Evolutionary conservation across 1,284 basidiomycete genomes (phyloP).

Genomic region (Inonotus hispidus): DNA sequence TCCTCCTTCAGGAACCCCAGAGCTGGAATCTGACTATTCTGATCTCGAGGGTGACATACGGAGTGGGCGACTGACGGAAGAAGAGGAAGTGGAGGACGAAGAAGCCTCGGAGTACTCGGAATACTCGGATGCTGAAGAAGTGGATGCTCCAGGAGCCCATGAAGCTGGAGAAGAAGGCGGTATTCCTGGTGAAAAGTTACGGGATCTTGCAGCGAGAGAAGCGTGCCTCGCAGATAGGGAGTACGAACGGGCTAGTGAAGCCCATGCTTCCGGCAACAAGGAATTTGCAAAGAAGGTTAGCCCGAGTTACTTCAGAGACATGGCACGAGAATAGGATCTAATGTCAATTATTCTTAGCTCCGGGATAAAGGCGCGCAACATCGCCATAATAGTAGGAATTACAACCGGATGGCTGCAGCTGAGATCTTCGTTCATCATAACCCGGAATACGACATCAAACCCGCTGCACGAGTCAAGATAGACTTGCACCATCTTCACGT

Average conservation of each 20-base stretch:
- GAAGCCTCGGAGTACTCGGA: neutral
- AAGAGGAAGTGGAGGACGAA: neutral
- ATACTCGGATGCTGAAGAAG: neutral
- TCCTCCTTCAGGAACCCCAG: conserved; percentile 2
- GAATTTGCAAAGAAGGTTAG: conserved; percentile 10
- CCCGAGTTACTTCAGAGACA: neutral
- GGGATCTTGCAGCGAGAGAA: conserved; percentile 5
- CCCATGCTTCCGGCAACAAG: conserved; percentile 3
- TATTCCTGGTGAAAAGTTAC: conserved; percentile 4
- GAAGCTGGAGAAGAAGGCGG: conserved; percentile 1
- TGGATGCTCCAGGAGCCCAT: neutral
- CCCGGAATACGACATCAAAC: conserved; percentile 10
- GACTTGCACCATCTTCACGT: conserved; percentile 15
- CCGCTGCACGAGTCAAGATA: conserved; percentile 3
- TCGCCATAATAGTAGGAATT: conserved; percentile 1
- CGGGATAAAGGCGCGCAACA: conserved; percentile 2
- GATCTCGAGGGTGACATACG: neutral
- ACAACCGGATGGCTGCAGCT: conserved; percentile 10
- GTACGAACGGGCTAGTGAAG: conserved; percentile 9
- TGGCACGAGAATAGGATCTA: neutral
- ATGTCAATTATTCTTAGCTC: neutral
- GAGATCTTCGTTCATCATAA: conserved; percentile 14
- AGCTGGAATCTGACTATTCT: conserved; percentile 12
- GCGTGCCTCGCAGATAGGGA: conserved; percentile 5
- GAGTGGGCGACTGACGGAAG: neutral